Percentiles rank a stretch among this genome's conserved stretches.
Evolutionary conservation across 1,284 basidiomycete genomes (phyloP).

Genomic region (Austroboletus niveus): DNA sequence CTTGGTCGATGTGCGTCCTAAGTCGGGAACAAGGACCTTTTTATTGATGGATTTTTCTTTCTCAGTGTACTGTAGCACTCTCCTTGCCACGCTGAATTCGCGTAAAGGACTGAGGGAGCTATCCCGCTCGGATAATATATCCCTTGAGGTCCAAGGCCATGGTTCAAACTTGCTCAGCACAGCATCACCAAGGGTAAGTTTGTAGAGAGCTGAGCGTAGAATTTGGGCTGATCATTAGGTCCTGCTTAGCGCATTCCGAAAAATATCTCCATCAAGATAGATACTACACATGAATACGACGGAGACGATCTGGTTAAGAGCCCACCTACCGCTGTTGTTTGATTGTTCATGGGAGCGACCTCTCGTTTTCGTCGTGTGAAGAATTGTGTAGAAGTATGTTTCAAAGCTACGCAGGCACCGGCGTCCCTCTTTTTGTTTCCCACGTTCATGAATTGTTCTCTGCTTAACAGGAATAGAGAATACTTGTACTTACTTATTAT

Average conservation of each 20-base stretch:
- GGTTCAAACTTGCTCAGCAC: too few relatives aligned
- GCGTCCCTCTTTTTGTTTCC: too few relatives aligned
- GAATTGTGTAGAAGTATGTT: too few relatives aligned
- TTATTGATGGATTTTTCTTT: neutral
- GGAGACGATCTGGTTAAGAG: conserved; percentile 8
- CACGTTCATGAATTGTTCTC: too few relatives aligned
- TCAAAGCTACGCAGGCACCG: too few relatives aligned
- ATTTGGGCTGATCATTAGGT: neutral
- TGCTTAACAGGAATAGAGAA: too few relatives aligned
- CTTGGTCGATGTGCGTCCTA: conserved; percentile 41
- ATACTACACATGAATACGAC: conserved; percentile 17
- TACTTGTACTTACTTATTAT: too few relatives aligned
- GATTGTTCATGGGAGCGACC: too few relatives aligned
- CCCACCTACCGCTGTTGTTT: too few relatives aligned
- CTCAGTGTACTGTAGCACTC: conserved; percentile 45
- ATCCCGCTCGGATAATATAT: neutral
- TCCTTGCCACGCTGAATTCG: conserved; percentile 48
- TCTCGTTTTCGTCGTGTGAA: too few relatives aligned
- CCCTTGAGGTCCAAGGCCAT: too few relatives aligned
- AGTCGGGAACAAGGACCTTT: neutral
- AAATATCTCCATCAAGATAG: conserved; percentile 24
- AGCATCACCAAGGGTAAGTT: neutral
- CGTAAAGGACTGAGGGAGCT: conserved; percentile 34
- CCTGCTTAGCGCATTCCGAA: conserved; percentile 6
- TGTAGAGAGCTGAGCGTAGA: too few relatives aligned